phyloP scores from a whole-genome alignment of 2,329 filamentous ascomycete genomes.

The Zymoseptoria passerinii region DNA sequence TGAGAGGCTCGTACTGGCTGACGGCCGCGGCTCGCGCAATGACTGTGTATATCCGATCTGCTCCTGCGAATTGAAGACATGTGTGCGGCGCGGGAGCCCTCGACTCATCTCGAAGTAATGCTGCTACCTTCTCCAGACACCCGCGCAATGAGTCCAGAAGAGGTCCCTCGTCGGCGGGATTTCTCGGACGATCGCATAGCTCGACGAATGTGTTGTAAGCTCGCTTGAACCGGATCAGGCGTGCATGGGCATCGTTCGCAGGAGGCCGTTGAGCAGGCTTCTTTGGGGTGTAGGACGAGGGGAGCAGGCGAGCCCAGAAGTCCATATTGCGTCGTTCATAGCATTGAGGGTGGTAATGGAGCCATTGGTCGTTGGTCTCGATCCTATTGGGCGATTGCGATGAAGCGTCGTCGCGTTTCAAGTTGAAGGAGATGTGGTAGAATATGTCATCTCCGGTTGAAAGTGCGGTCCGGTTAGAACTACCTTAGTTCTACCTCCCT shows the following conservation, averaged over 20 bases:
- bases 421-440: not conserved
- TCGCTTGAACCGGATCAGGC: conserved; percentile 53
- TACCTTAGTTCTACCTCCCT: not conserved
- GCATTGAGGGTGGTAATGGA: not conserved
- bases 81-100: conserved; percentile 82
- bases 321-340: conserved; percentile 20
- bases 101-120: conserved; percentile 79
- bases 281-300: conserved; percentile 45
- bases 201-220: conserved; percentile 54
- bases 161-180: conserved; percentile 44
- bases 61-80: conserved; percentile 78
- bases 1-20: conserved; percentile 75
- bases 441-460: not conserved
- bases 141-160: conserved; percentile 44
- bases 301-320: conserved; percentile 52
- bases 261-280: conserved; percentile 35
- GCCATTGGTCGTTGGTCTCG: not conserved
- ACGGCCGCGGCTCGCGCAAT: conserved; percentile 82
- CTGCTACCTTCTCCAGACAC: conserved; percentile 49
- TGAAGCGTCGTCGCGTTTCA: too few relatives aligned
- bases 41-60: conserved; percentile 80
- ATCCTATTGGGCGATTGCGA: not conserved
- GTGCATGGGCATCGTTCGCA: conserved; percentile 50
- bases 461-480: not conserved
- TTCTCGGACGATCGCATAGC: conserved; percentile 51